These are phyloP conservation scores for Linnemannia schmuckeri DNA, from an alignment of 192 early-diverging fungal species.

Conservation along the genomic window DNA sequence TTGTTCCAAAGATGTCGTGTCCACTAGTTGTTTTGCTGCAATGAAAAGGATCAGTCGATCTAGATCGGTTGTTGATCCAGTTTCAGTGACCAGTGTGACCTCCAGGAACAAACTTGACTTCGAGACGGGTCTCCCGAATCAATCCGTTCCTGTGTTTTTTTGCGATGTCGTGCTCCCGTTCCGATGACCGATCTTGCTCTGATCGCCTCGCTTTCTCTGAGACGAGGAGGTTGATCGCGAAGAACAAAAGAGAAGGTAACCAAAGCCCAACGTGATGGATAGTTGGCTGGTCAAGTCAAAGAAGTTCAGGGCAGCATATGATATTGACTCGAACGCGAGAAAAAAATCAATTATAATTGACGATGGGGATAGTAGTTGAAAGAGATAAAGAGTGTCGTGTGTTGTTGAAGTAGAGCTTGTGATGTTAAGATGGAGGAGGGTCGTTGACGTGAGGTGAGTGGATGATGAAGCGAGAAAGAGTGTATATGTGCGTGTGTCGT, in stretches of 20 bases:
- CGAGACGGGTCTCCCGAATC: conserved; percentile 5
- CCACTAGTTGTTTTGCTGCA: not conserved
- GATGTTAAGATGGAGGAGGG: not conserved
- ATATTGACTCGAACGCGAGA: conserved; percentile 6
- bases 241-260: not conserved
- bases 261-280: not conserved
- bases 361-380: not conserved
- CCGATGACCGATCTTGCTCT: not conserved
- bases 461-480: not conserved
- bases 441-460: not conserved
- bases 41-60: not conserved
- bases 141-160: not conserved
- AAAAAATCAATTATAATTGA: not conserved
- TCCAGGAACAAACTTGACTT: conserved; percentile 4
- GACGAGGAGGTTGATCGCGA: not conserved
- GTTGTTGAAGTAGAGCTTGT: not conserved
- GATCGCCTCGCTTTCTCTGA: not conserved
- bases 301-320: not conserved
- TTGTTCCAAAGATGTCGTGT: not conserved
- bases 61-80: not conserved
- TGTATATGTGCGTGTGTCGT: not conserved
- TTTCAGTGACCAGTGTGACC: not conserved
- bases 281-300: not conserved
- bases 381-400: not conserved
- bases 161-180: not conserved